Base-by-base conservation (phyloP, 768 basidiomycete genomes). In the Postia placenta region DNA sequence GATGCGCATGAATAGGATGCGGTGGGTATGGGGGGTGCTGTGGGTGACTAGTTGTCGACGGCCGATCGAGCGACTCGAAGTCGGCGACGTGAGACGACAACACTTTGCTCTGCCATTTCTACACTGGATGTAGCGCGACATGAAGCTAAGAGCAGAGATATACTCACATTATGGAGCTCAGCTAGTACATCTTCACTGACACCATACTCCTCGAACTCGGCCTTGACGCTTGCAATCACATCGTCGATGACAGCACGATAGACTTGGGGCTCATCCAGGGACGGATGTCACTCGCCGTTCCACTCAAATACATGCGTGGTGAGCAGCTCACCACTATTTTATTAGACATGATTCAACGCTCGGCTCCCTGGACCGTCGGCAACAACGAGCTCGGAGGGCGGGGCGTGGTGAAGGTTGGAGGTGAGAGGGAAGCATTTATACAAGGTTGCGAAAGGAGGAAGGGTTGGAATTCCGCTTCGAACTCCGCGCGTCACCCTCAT, bases 61-160 rank as follows among this genome's bases (percentile, higher is more conserved):
- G 75, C 3, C 74, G 66, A 27, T 67, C 69, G 4, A 66, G 69
- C 7, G 67, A 57, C 64, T 90, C 88, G 64, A 96, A 98, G 57
- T 97, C 92, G 45, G 96, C 96, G 19, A 96, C 95, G 60, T 87
- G 84, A 2, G 92, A 94, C n/a, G 85, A 84, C 33, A 96, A 79
- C 42, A 99, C 84, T 66, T 96, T 96, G 62, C 75, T 77, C 66
- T 98, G 88, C 96, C 96, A 99, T 86, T 91, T 92, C 90, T 97
- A 68, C 28, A 48, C 50, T 50, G 35, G 5, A 44, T 23, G 35
- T 41, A 44, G 33, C 52, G 42, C 56, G 46, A 48, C 42, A 46
- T 51, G 30, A 17, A 47, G 48, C 43, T 36, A 33, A 47, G 51
- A 51, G 52, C 40, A 52, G 51, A 50, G 45, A 53, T 30, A 48